These are phyloP conservation scores for Buxus sempervirens DNA, from an alignment of 164 flowering plant species.

Conservation along the genomic window DNA sequence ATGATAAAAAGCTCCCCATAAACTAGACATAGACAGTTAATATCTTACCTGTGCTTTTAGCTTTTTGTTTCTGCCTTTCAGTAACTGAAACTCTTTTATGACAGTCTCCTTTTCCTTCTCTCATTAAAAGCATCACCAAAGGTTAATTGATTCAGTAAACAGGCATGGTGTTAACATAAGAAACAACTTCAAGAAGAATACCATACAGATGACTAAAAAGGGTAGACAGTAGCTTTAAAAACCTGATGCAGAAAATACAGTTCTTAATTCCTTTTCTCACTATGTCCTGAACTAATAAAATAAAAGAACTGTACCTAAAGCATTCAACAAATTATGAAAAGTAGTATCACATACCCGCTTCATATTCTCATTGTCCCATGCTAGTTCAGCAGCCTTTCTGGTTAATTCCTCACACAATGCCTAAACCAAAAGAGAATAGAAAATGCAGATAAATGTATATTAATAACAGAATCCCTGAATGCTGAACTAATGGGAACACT, in stretches of 20 bases:
- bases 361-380: constrained; percentile 57
- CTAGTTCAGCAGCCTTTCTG: constrained; percentile 60
- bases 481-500: no score
- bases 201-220: not conserved
- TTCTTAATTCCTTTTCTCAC: not conserved
- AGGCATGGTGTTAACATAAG: constrained; percentile 5
- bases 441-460: not conserved
- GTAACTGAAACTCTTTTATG: constrained; percentile 47
- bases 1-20: not conserved
- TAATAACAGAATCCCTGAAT: not conserved
- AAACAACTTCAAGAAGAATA: constrained; percentile 9
- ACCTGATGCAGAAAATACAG: not conserved
- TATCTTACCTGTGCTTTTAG: constrained; percentile 60
- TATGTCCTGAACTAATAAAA: not conserved
- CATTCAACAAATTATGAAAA: not conserved
- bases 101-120: constrained; percentile 69
- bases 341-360: constrained; percentile 47
- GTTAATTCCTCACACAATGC: constrained; percentile 72
- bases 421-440: constrained; percentile 25
- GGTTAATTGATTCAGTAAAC: constrained; percentile 15
- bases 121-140: not conserved
- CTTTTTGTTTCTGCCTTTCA: constrained; percentile 47
- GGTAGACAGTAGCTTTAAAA: not conserved
- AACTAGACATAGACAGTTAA: not conserved
- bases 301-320: not conserved